Evolutionary conservation across 257 asterid genomes (phyloP).

Genomic region (Solanum clarkiae): DNA sequence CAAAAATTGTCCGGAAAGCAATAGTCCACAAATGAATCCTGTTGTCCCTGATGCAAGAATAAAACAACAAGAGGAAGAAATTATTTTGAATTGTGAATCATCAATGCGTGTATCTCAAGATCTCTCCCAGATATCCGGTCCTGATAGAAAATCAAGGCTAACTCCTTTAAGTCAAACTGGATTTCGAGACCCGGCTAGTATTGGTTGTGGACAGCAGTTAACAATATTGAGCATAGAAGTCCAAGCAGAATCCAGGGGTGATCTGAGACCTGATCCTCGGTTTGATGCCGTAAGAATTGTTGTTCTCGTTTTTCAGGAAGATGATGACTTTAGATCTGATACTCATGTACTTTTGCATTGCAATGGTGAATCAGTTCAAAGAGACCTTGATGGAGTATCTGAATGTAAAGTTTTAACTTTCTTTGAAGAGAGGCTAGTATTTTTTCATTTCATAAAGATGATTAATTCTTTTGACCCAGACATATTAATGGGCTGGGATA

Average conservation of each 20-base stretch:
- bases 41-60: constrained; percentile 8
- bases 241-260: constrained; percentile 83
- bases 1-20: constrained; percentile 16
- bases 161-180: constrained; percentile 92
- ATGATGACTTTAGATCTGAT: constrained; percentile 34
- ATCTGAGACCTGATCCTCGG: constrained; percentile 85
- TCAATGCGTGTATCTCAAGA: constrained; percentile 30
- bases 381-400: constrained; percentile 55
- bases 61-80: constrained; percentile 2
- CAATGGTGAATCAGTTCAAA: constrained; percentile 19
- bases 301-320: constrained; percentile 72
- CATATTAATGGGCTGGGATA: constrained; percentile 89
- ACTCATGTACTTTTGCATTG: constrained; percentile 49
- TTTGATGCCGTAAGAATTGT: constrained; percentile 76
- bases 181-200: constrained; percentile 83
- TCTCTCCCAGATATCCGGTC: constrained; percentile 85
- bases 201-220: constrained; percentile 87
- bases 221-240: constrained; percentile 76
- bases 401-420: constrained; percentile 40
- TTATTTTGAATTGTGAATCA: constrained; percentile 14
- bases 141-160: constrained; percentile 48
- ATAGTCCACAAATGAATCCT: constrained; percentile 15
- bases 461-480: constrained; percentile 66
- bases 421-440: constrained; percentile 46
- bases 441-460: constrained; percentile 46